Conservation (phyloP, 192 early-diverging fungal genomes). For the Coemansia sp. region DNA sequence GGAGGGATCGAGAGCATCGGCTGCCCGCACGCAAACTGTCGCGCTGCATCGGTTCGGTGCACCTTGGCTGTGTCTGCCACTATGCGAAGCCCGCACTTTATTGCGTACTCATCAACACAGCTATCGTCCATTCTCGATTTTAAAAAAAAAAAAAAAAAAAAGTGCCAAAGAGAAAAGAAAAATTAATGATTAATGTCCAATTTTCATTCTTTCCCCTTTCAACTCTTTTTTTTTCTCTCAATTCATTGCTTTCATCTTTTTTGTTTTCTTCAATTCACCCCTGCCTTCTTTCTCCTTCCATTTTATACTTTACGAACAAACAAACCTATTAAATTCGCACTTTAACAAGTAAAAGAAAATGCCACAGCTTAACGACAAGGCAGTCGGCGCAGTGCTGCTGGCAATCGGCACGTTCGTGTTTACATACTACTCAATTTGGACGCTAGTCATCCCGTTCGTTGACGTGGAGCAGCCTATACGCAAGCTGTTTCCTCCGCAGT, state of each 20-base stretch:
- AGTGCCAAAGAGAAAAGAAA: background rate
- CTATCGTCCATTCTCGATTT: background rate
- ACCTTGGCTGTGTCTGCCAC: constrained; percentile 21
- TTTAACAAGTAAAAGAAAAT: constrained; percentile 12
- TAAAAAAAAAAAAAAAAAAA: background rate
- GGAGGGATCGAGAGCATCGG: constrained; percentile 27
- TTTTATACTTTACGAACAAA: background rate
- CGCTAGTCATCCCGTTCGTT: constrained; percentile 84
- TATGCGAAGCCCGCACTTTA: constrained; percentile 16
- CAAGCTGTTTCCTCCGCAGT: constrained; percentile 73
- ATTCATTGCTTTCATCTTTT: too few relatives aligned
- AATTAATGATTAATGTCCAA: background rate
- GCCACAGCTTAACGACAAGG: constrained; percentile 65
- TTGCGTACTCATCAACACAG: constrained; percentile 1
- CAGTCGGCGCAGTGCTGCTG: constrained; percentile 74
- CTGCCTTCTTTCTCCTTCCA: background rate
- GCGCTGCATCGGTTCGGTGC: constrained; percentile 19
- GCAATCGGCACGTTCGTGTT: constrained; percentile 72
- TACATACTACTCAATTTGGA: constrained; percentile 89
- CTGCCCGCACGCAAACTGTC: constrained; percentile 21
- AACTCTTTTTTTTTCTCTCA: background rate
- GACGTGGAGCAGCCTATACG: constrained; percentile 72
- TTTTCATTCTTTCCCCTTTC: background rate
- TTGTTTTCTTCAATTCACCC: background rate
- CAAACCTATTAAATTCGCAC: background rate